These are phyloP conservation scores for Candida lessepsii DNA, from an alignment of 805 yeast species.

Conservation along the genomic window DNA sequence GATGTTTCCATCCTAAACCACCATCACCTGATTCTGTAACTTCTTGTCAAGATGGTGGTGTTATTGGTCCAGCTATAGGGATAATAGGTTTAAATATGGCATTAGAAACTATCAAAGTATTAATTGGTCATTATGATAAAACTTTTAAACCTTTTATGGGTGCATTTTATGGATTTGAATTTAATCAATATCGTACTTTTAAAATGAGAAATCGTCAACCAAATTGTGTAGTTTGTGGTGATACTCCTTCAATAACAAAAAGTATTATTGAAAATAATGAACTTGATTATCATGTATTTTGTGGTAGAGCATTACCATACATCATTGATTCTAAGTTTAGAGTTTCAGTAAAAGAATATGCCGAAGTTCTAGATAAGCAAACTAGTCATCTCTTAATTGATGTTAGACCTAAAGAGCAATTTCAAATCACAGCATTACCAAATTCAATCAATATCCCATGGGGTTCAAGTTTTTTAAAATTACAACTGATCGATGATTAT, in stretches of 20 bases:
- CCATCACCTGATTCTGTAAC: conserved; percentile 82
- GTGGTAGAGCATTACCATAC: conserved; percentile 58
- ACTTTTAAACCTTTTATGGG: conserved; percentile 69
- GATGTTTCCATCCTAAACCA: conserved; percentile 90
- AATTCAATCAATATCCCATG: conserved; percentile 64
- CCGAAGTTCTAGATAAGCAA: conserved; percentile 11
- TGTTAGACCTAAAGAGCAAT: conserved; percentile 82
- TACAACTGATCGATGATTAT: conserved; percentile 17
- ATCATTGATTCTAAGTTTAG: conserved; percentile 48
- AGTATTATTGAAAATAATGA: conserved; percentile 44
- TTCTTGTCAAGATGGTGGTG: conserved; percentile 86
- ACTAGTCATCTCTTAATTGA: conserved; percentile 51
- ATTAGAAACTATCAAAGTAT: conserved; percentile 74
- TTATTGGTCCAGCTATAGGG: conserved; percentile 93
- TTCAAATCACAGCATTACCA: conserved; percentile 59
- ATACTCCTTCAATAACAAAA: conserved; percentile 47
- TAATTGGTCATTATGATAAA: conserved; percentile 51
- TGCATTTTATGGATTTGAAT: conserved; percentile 65
- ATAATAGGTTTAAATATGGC: conserved; percentile 88
- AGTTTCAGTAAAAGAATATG: conserved; percentile 42
- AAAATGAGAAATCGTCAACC: conserved; percentile 71
- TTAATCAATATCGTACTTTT: conserved; percentile 66
- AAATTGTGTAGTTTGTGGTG: conserved; percentile 66
- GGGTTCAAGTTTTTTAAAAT: conserved; percentile 35
- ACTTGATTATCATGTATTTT: conserved; percentile 68